These are phyloP conservation scores for Parastagonospora nodorum DNA, from an alignment of 2,329 filamentous ascomycete genomes.

Conservation along the genomic window DNA sequence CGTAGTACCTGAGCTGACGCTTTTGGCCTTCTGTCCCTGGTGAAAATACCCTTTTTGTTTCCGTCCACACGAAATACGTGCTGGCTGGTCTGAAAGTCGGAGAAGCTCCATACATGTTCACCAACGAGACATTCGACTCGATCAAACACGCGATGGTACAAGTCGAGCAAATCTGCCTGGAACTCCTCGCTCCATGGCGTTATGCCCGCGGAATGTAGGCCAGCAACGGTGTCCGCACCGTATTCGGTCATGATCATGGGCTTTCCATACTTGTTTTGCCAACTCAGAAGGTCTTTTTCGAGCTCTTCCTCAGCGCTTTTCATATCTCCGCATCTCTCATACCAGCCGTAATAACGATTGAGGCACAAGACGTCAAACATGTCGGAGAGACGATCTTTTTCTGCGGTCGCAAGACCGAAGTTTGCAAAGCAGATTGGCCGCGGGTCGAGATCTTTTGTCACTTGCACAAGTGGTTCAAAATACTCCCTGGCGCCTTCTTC, in stretches of 20 bases:
- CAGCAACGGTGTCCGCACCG: conserved; percentile 12
- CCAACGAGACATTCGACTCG: conserved; percentile 5
- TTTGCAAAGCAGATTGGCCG: conserved; percentile 15
- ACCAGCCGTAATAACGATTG: conserved; percentile 17
- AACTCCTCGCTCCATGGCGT: conserved; percentile 16
- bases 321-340: conserved; percentile 10
- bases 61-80: conserved; percentile 9
- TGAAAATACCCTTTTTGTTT: conserved; percentile 15
- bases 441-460: conserved; percentile 3
- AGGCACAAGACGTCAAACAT: conserved; percentile 15
- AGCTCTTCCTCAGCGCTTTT: conserved; percentile 8
- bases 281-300: conserved; percentile 6
- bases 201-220: conserved; percentile 4
- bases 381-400: conserved; percentile 8
- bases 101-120: conserved; percentile 15
- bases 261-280: conserved; percentile 12
- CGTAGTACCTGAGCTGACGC: conserved; percentile 5
- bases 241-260: conserved; percentile 17
- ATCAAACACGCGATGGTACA: conserved; percentile 14
- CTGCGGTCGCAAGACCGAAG: conserved; percentile 6
- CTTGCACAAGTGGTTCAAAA: conserved; percentile 7
- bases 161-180: conserved; percentile 1
- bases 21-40: conserved; percentile 9
- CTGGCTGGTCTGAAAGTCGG: conserved; percentile 12
- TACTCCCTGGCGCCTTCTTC: conserved; percentile 13